Conservation (phyloP, 345 rosid species). For the Aethionema arabicum region DNA sequence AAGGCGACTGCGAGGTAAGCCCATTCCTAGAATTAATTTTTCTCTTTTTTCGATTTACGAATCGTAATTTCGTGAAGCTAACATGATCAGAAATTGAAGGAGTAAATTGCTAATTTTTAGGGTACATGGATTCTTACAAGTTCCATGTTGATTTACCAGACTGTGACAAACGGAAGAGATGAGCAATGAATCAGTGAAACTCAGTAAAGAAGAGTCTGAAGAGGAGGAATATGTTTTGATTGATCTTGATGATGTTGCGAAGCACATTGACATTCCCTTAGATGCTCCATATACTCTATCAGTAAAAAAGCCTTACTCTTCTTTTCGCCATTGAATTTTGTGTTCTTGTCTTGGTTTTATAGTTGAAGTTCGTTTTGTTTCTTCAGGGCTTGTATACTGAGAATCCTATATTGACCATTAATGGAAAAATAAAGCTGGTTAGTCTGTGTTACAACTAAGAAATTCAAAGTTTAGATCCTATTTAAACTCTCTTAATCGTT, state of each 20-base stretch:
- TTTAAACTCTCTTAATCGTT: neutral
- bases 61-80: too few relatives aligned
- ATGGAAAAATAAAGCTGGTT: slow-evolving; percentile 55
- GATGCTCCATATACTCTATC: slow-evolving; percentile 53
- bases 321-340: neutral
- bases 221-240: slow-evolving; percentile 51
- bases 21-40: too few relatives aligned
- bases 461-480: too few relatives aligned
- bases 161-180: slow-evolving; percentile 16
- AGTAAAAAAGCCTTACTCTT: slow-evolving; percentile 35
- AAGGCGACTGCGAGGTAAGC: too few relatives aligned
- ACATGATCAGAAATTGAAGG: too few relatives aligned
- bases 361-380: neutral
- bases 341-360: neutral
- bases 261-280: slow-evolving; percentile 47
- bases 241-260: slow-evolving; percentile 54
- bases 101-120: too few relatives aligned
- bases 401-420: slow-evolving; percentile 54
- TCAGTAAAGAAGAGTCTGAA: slow-evolving; percentile 9
- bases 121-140: too few relatives aligned
- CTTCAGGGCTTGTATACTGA: slow-evolving; percentile 61
- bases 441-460: neutral
- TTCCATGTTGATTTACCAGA: too few relatives aligned
- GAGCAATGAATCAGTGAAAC: slow-evolving; percentile 32
- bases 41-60: too few relatives aligned